These are phyloP conservation scores for Psidium friedrichsthalianum DNA, from an alignment of 345 rosid species.

Conservation along the genomic window DNA sequence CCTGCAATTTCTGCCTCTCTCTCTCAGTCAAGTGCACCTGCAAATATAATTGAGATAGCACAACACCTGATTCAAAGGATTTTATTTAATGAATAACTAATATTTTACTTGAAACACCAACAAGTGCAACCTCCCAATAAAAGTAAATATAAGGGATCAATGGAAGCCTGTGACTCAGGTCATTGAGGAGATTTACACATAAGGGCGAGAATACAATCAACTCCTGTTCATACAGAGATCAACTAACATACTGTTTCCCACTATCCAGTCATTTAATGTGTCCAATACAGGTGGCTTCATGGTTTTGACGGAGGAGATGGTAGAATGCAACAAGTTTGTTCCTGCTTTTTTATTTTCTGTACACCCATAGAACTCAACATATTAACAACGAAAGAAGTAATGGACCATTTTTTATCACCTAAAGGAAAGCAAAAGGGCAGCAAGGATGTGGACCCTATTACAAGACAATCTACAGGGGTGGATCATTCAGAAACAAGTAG, in stretches of 20 bases:
- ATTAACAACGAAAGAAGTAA: background rate
- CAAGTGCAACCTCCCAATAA: background rate
- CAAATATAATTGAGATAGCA: background rate
- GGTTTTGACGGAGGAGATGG: background rate
- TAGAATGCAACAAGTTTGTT: background rate
- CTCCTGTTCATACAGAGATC: background rate
- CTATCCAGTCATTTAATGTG: background rate
- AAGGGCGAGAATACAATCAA: background rate
- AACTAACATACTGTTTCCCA: background rate
- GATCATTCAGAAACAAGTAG: background rate
- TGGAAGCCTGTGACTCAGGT: background rate
- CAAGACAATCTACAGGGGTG: background rate
- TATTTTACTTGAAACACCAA: background rate
- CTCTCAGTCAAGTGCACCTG: slow-evolving; percentile 90
- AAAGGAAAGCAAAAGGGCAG: background rate
- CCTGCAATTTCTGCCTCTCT: slow-evolving; percentile 94
- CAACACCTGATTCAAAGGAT: slow-evolving; percentile 5
- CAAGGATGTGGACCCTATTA: background rate
- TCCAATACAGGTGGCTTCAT: background rate
- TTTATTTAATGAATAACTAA: background rate
- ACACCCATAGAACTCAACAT: background rate
- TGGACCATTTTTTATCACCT: background rate
- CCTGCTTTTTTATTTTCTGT: background rate
- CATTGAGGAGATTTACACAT: background rate
- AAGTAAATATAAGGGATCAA: background rate